Percentiles rank a stretch among this genome's conserved stretches.
Evolutionary conservation across 495 filamentous ascomycete species (phyloP).

Genomic region (Hypoxylon crocopeplum): DNA sequence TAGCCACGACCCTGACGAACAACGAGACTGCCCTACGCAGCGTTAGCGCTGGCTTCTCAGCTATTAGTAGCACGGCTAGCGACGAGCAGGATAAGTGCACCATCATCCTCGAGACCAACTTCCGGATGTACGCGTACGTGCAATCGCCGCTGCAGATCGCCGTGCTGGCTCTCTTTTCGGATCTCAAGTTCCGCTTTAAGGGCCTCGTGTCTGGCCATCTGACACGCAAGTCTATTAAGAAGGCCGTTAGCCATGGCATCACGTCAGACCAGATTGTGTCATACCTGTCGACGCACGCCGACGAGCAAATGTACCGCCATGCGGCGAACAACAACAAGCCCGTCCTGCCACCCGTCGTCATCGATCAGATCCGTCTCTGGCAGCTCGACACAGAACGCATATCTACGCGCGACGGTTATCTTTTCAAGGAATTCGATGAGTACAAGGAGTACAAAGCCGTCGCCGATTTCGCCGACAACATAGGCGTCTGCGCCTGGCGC

Average conservation of each 20-base stretch:
- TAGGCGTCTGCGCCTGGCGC: conserved; percentile 91
- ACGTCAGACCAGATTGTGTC: conserved; percentile 92
- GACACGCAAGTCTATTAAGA: conserved; percentile 82
- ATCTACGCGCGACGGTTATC: conserved; percentile 76
- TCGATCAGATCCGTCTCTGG: conserved; percentile 97
- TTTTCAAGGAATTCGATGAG: conserved; percentile 87
- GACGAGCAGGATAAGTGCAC: conserved; percentile 69
- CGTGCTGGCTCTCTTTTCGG: conserved; percentile 87
- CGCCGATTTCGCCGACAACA: conserved; percentile 81
- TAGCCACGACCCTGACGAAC: conserved; percentile 88
- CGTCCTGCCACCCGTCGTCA: conserved; percentile 89
- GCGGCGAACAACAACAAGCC: conserved; percentile 61
- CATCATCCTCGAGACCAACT: conserved; percentile 98
- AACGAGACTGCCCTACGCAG: conserved; percentile 78
- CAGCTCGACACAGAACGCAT: conserved; percentile 96
- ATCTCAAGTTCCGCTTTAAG: conserved; percentile 84
- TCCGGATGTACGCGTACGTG: conserved; percentile 96
- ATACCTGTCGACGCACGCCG: conserved; percentile 87
- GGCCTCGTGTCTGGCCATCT: conserved; percentile 91
- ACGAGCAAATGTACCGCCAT: conserved; percentile 84
- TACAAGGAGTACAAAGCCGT: conserved; percentile 77
- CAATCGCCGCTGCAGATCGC: conserved; percentile 90
- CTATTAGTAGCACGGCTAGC: conserved; percentile 50
- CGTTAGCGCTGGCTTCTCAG: conserved; percentile 60
- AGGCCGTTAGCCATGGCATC: conserved; percentile 88